Evolutionary conservation across 2,329 filamentous ascomycete species (phyloP).

Genomic region (Aspergillus luchuensis): DNA sequence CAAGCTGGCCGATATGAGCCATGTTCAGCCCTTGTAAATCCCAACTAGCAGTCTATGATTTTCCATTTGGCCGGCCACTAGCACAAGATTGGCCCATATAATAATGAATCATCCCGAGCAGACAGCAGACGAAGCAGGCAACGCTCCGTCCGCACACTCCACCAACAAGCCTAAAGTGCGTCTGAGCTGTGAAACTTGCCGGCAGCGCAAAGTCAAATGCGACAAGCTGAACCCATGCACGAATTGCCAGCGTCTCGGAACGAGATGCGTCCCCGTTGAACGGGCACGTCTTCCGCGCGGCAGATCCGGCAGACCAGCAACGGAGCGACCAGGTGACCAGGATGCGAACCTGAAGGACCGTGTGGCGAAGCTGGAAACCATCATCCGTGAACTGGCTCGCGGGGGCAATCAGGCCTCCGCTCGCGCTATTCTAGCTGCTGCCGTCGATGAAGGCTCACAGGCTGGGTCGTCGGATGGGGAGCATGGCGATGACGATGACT

Average conservation of each 20-base stretch:
- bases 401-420: not conserved
- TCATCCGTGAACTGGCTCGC: constrained; percentile 19
- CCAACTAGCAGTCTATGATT: not conserved
- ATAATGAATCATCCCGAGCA: not conserved
- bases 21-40: not conserved
- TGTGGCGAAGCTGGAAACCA: constrained; percentile 28
- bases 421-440: constrained; percentile 4
- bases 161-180: constrained; percentile 18
- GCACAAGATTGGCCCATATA: not conserved
- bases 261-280: constrained; percentile 33
- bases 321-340: constrained; percentile 18
- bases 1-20: not conserved
- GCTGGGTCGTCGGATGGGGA: not conserved
- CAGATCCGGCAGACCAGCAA: constrained; percentile 25
- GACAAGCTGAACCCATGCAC: constrained; percentile 37
- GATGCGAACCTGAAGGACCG: constrained; percentile 24
- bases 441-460: not conserved
- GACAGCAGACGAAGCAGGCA: not conserved
- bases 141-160: not conserved
- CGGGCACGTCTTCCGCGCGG: constrained; percentile 36
- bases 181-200: constrained; percentile 36
- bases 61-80: no score
- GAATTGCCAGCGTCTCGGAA: constrained; percentile 30
- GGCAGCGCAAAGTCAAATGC: constrained; percentile 38
- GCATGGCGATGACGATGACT: not conserved